Evolutionary conservation across 148 eudicot genomes (phyloP).

Genomic region (Silene conica): DNA sequence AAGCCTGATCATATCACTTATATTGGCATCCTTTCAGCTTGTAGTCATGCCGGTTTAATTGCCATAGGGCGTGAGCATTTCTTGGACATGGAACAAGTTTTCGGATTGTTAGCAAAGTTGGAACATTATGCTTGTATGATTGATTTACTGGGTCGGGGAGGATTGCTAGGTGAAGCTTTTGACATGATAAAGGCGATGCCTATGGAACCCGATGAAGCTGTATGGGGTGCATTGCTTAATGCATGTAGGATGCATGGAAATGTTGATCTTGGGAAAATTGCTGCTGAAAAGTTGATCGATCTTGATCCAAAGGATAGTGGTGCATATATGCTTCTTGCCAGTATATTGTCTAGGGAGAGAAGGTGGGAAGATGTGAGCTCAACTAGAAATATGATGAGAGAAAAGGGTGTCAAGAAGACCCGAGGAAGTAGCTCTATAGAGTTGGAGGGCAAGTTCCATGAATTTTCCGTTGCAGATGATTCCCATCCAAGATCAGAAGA

Average conservation of each 20-base stretch:
- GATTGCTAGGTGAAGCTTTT: constrained; percentile 47
- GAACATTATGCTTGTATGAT: constrained; percentile 69
- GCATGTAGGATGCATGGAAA: constrained; percentile 59
- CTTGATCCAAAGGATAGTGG: constrained; percentile 66
- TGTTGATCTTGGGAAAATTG: constrained; percentile 54
- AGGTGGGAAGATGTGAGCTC: constrained; percentile 60
- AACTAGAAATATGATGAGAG: constrained; percentile 62
- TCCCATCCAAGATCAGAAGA: constrained; percentile 52
- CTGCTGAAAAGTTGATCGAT: constrained; percentile 42
- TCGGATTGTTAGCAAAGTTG: constrained; percentile 36
- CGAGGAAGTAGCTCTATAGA: constrained; percentile 68
- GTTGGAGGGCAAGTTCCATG: constrained; percentile 57
- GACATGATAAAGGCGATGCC: constrained; percentile 46
- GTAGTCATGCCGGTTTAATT: constrained; percentile 62
- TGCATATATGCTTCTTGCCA: constrained; percentile 52
- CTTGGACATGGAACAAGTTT: constrained; percentile 32
- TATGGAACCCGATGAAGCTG: constrained; percentile 59
- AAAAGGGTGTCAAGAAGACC: constrained; percentile 57
- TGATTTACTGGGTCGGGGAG: constrained; percentile 60
- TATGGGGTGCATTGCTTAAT: constrained; percentile 66
- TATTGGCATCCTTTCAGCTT: constrained; percentile 55
- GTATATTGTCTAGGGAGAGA: constrained; percentile 44
- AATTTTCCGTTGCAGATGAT: constrained; percentile 56
- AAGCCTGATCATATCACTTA: constrained; percentile 58
- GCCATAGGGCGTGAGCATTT: constrained; percentile 39